These are phyloP conservation scores for Eucalyptus polybractea DNA, from an alignment of 345 rosid genomes.

Conservation along the genomic window DNA sequence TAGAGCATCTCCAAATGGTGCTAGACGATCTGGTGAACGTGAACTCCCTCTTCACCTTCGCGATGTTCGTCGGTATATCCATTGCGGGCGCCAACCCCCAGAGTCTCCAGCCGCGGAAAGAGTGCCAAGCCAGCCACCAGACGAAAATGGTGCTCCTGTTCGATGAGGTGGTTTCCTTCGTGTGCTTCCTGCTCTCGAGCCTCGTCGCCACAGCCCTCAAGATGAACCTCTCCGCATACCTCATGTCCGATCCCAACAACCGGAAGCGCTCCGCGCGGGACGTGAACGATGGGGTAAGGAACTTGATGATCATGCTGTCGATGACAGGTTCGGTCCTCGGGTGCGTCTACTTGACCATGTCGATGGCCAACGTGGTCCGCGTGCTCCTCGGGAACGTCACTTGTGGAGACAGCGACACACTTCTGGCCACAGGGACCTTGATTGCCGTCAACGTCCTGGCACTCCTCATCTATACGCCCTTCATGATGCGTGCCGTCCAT, in stretches of 20 bases:
- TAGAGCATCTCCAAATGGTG: not conserved
- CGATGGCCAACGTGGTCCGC: slow-evolving; percentile 16
- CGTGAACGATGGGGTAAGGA: fast-evolving
- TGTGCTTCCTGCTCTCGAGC: slow-evolving; percentile 15
- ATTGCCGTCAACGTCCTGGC: slow-evolving; percentile 6
- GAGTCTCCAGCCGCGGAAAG: not conserved
- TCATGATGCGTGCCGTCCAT: not conserved
- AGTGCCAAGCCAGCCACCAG: not conserved
- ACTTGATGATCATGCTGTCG: not conserved
- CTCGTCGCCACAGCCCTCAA: not conserved
- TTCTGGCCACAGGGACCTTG: not conserved
- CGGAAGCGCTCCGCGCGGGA: fast-evolving
- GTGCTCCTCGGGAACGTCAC: slow-evolving; percentile 16
- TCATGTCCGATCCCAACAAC: fast-evolving
- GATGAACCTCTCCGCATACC: not conserved
- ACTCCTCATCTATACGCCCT: not conserved
- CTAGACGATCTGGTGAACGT: slow-evolving; percentile 13
- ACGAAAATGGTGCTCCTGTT: not conserved
- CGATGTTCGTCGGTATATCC: slow-evolving; percentile 24
- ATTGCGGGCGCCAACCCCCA: not conserved
- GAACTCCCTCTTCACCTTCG: not conserved
- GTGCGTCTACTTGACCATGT: slow-evolving; percentile 1
- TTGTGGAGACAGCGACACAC: not conserved
- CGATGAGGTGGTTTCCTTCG: slow-evolving; percentile 16
- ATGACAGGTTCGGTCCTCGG: slow-evolving; percentile 2